These are phyloP conservation scores for Chloranthus sessilifolius DNA, from an alignment of 164 flowering plant genomes.

Conservation along the genomic window DNA sequence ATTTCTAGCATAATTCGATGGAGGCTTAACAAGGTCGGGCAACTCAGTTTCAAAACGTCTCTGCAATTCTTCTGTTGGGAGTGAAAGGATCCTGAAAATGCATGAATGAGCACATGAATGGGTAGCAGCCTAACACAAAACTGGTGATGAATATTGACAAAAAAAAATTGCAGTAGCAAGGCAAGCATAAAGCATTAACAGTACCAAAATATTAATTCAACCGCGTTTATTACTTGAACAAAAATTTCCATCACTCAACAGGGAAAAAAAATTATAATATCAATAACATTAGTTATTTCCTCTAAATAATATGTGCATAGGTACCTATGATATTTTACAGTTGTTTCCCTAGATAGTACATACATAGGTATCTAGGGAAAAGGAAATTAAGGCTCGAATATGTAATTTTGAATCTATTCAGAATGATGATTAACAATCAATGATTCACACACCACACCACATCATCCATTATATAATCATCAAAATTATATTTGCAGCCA, in stretches of 20 bases:
- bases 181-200: background rate
- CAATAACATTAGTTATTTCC: background rate
- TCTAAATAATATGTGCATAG: no score
- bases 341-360: no score
- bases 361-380: no score
- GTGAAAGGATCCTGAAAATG: constrained; percentile 47
- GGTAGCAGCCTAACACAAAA: background rate
- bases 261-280: background rate
- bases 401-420: no score
- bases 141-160: background rate
- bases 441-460: no score
- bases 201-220: background rate
- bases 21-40: constrained; percentile 38
- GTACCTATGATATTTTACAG: no score
- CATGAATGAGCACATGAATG: background rate
- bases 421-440: no score
- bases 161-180: background rate
- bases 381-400: no score
- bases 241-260: background rate
- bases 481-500: no score
- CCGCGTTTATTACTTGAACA: background rate
- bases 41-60: constrained; percentile 46
- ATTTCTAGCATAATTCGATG: constrained; percentile 46
- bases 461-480: no score
- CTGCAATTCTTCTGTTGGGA: constrained; percentile 48